Percentiles rank a stretch among this genome's conserved stretches.
Evolutionary conservation across 1,284 basidiomycete species (phyloP).

Genomic region (Amylostereum areolatum): DNA sequence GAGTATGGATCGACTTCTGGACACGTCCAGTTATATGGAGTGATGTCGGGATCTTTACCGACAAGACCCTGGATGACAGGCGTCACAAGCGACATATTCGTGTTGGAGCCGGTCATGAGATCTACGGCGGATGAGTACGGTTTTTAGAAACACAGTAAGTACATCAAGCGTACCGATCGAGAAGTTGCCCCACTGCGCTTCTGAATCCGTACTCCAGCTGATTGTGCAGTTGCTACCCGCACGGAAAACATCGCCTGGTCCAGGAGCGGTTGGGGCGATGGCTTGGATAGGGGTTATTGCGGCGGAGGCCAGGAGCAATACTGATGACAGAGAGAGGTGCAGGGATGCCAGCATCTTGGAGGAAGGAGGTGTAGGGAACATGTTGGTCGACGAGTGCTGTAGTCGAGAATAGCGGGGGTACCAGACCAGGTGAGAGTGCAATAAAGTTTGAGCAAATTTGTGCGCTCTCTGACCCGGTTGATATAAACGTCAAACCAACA

Average conservation of each 20-base stretch:
- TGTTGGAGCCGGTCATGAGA: constrained; percentile 34
- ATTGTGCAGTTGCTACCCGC: constrained; percentile 27
- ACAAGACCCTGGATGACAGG: constrained; percentile 25
- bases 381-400: neutral
- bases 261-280: constrained; percentile 32
- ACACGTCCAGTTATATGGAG: constrained; percentile 31
- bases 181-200: constrained; percentile 29
- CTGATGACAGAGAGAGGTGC: neutral
- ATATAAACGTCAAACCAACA: no score
- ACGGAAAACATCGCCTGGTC: constrained; percentile 28
- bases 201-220: constrained; percentile 23
- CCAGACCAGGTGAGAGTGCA: constrained; percentile 2
- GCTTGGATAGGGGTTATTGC: constrained; percentile 12
- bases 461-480: no score
- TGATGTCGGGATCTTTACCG: constrained; percentile 26
- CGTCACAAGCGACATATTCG: constrained; percentile 28
- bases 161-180: constrained; percentile 26
- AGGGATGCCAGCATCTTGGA: neutral
- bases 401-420: neutral
- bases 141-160: neutral
- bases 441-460: no score
- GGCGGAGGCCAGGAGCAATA: constrained; percentile 5
- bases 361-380: no score
- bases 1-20: constrained; percentile 33
- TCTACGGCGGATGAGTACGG: constrained; percentile 15